Percentiles rank a stretch among this genome's conserved stretches.
Conservation (phyloP, 495 filamentous ascomycete genomes). For the Letharia columbiana region DNA sequence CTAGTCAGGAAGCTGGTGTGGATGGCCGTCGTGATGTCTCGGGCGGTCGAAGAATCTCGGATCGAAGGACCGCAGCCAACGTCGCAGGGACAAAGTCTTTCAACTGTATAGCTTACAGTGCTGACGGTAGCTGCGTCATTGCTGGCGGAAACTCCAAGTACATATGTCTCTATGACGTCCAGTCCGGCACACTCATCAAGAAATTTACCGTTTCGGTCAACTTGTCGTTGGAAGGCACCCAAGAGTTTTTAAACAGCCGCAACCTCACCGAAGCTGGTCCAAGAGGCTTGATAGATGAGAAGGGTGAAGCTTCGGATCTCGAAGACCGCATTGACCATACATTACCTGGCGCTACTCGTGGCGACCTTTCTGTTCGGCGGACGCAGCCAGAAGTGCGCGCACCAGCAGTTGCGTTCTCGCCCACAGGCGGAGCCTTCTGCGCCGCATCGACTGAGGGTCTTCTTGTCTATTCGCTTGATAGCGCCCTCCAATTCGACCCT, state of each 20-base stretch:
- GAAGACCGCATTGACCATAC: conserved; percentile 74
- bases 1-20: conserved; percentile 67
- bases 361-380: conserved; percentile 69
- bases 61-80: conserved; percentile 85
- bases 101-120: conserved; percentile 77
- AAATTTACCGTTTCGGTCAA: conserved; percentile 94
- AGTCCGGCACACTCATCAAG: conserved; percentile 79
- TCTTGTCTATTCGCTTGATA: conserved; percentile 84
- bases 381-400: conserved; percentile 80
- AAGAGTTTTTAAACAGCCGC: conserved; percentile 90
- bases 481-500: conserved; percentile 74
- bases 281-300: conserved; percentile 67
- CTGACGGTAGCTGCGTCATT: conserved; percentile 82
- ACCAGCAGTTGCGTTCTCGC: conserved; percentile 74
- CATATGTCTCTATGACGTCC: conserved; percentile 89
- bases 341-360: conserved; percentile 83
- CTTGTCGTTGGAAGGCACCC: conserved; percentile 85
- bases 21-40: conserved; percentile 89
- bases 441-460: conserved; percentile 92
- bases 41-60: conserved; percentile 76
- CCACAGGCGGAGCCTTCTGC: conserved; percentile 82
- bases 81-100: conserved; percentile 83
- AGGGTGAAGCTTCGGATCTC: conserved; percentile 80
- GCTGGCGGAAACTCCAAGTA: conserved; percentile 94
- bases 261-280: conserved; percentile 87